Base-by-base conservation (phyloP, 2,329 filamentous ascomycete genomes). In the Periconia sp. region DNA sequence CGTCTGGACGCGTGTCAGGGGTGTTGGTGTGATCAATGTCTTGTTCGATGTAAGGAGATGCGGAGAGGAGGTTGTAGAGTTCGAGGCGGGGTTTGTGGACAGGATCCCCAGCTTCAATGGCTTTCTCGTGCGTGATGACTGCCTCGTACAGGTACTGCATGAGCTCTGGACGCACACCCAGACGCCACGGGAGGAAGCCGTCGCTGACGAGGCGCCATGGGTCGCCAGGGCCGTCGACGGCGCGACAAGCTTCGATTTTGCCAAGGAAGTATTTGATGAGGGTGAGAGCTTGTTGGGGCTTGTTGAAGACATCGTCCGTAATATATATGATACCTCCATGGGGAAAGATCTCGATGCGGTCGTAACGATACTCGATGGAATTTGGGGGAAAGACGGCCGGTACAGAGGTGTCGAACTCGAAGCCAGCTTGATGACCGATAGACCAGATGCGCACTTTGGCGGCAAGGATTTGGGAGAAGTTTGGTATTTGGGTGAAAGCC, bases 231-330 rank as follows among this genome's bases (percentile, higher is more conserved):
- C 60, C 60, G 14, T 49, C 54, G 1, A 62, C 27, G 8, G 55
- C 49, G 11, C 59, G 55, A 37, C 67, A 59, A 42, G 33, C 33
- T 40, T 66, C 62, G 27, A 70, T 63, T 40, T 68, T 69, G 6
- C 61, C 55, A 27, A 71, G 53, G 53, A 76, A 75, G 0, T 59
- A 54, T n/a, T 72, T 53, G 9, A 79, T 58, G 13, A 79, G 70
- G 8, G 64, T 49, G 2, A 72, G 56, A 1, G 74, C 75, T 27
- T 71, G 57, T 45, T 65, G 62, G 5, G 76, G 76, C 44, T 71
- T 57, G 42, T 68, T 58, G 42, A 79, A 75, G 1, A 77, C 66
- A 27, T 78, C 73, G 40, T 79, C 76, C 1, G 76, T 78, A 15
- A 79, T 73, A 57, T 76, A 75, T 11, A 74, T 69, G 6, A 76